Percentiles rank a stretch among this genome's conserved stretches.
Conservation (phyloP, 208 protist genomes). For the Leishmania lainsoni region DNA sequence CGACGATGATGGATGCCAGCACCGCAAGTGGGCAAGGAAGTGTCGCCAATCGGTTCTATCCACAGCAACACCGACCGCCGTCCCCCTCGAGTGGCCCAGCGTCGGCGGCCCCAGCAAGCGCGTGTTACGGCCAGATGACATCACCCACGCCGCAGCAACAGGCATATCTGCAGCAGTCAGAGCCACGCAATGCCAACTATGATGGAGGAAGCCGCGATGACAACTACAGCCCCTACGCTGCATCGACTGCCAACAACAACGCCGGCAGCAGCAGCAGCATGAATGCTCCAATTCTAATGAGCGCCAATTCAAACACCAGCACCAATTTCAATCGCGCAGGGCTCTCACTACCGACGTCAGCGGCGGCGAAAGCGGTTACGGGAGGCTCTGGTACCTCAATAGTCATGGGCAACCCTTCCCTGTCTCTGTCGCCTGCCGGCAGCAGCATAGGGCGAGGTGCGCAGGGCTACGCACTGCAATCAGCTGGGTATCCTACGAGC, state of each 20-base stretch:
- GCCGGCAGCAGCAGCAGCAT: background rate
- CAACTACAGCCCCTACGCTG: background rate
- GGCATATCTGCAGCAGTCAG: background rate
- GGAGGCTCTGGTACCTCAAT: background rate
- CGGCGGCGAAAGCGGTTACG: background rate
- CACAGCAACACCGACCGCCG: background rate
- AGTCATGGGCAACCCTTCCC: background rate
- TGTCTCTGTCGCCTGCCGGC: background rate
- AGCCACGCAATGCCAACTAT: background rate
- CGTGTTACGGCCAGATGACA: background rate
- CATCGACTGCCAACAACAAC: conserved; percentile 1
- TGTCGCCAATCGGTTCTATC: conserved; percentile 1
- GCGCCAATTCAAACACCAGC: background rate
- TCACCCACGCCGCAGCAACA: conserved; percentile 2
- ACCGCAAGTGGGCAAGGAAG: conserved; percentile 1
- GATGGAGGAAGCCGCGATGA: background rate
- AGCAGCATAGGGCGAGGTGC: background rate
- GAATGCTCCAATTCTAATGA: background rate
- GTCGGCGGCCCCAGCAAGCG: background rate
- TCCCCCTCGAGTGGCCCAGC: background rate
- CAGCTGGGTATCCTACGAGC: background rate
- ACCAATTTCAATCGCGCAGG: background rate
- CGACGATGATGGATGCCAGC: background rate
- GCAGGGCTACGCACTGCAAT: background rate
- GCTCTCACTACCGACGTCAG: background rate